Evolutionary conservation across 345 rosid species (phyloP).

Genomic region (Psidium friedrichsthalianum): DNA sequence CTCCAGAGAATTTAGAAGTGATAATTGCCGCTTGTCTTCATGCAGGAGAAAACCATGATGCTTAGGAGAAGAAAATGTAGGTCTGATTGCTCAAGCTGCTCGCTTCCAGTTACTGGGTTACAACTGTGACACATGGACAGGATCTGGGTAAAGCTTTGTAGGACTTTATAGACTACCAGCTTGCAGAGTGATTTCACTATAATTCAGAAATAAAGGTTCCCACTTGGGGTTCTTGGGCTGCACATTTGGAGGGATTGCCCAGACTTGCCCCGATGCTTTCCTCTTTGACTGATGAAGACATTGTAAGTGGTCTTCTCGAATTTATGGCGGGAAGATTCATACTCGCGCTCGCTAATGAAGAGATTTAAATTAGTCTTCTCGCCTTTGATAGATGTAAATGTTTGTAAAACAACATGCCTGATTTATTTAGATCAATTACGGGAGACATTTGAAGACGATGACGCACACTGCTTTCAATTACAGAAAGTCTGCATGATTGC

Average conservation of each 20-base stretch:
- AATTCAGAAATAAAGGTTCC: not conserved
- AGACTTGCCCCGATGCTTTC: not conserved
- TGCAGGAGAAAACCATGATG: not conserved
- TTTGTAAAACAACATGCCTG: not conserved
- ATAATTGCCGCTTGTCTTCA: not conserved
- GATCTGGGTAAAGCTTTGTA: not conserved
- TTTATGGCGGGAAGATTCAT: not conserved
- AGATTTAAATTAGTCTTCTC: not conserved
- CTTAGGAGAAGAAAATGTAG: not conserved
- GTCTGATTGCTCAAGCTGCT: not conserved
- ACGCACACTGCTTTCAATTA: no score
- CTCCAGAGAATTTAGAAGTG: not conserved
- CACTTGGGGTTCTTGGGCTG: not conserved
- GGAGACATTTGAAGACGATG: no score
- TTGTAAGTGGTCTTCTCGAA: not conserved
- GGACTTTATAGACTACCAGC: not conserved
- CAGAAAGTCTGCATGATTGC: not conserved
- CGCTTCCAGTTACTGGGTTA: not conserved
- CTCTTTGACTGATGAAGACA: not conserved
- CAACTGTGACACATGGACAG: not conserved
- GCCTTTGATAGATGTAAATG: not conserved
- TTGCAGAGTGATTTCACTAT: not conserved
- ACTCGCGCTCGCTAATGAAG: not conserved
- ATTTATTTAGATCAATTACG: not conserved
- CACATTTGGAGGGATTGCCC: not conserved